Evolutionary conservation across 495 filamentous ascomycete species (phyloP).

Genomic region (Penicillium antarcticum): DNA sequence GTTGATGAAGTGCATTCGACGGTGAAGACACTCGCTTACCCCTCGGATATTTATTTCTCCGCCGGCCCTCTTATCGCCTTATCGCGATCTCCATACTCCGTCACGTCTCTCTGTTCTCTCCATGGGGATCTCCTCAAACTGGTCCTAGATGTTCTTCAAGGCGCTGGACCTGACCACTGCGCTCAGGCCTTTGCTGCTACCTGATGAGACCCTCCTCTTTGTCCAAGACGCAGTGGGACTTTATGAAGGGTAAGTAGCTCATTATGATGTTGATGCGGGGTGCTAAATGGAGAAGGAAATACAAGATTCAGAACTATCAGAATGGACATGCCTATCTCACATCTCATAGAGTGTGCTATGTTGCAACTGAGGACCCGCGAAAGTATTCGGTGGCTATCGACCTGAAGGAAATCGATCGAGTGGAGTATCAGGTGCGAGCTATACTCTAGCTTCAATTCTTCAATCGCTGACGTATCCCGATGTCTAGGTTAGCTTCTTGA

Average conservation of each 20-base stretch:
- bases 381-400: conserved; percentile 83
- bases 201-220: conserved; percentile 88
- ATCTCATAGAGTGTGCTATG: conserved; percentile 91
- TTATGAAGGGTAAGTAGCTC: conserved; percentile 84
- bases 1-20: not conserved
- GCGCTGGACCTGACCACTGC: conserved; percentile 92
- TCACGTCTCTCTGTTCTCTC: not conserved
- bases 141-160: conserved; percentile 88
- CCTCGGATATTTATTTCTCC: conserved; percentile 12
- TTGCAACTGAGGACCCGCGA: conserved; percentile 83
- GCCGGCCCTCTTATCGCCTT: conserved; percentile 12
- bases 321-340: conserved; percentile 96
- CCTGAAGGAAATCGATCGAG: conserved; percentile 85
- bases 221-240: conserved; percentile 96
- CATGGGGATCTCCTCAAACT: conserved; percentile 8
- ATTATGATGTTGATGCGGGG: conserved; percentile 5
- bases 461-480: conserved; percentile 1
- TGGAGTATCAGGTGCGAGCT: conserved; percentile 75
- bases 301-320: conserved; percentile 90
- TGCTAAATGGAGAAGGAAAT: conserved; percentile 59
- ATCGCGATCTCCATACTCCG: conserved; percentile 10
- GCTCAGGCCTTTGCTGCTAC: conserved; percentile 81
- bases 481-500: conserved; percentile 81
- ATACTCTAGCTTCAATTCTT: not conserved
- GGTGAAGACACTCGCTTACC: conserved; percentile 17